A percentile compares a stretch with the other conserved stretches of the same genome.
Conservation (phyloP, 208 protist genomes). For the Leishmania major region DNA sequence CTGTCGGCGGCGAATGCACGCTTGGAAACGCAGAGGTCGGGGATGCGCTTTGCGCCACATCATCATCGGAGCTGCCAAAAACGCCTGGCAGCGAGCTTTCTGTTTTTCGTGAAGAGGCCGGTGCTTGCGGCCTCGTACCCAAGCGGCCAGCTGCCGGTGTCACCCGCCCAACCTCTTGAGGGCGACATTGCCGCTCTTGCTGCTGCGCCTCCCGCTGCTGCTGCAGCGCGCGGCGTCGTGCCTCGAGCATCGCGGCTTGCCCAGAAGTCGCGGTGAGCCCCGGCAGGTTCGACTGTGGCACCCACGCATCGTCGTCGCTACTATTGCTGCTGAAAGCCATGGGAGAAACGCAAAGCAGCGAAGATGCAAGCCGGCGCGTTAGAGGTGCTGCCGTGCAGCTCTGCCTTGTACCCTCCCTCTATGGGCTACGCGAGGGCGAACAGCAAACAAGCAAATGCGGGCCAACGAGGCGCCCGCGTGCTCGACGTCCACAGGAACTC, state of each 20-base stretch:
- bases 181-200: conserved; percentile 10
- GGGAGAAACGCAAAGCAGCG: not conserved
- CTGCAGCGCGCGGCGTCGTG: conserved; percentile 56
- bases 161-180: not conserved
- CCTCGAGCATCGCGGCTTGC: conserved; percentile 63
- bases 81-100: conserved; percentile 31
- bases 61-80: conserved; percentile 14
- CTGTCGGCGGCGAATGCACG: not conserved
- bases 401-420: not conserved
- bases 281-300: conserved; percentile 7
- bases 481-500: not conserved
- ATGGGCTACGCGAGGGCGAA: not conserved
- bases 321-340: conserved; percentile 21
- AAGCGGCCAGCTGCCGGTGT: not conserved
- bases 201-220: conserved; percentile 51
- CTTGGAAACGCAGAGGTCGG: not conserved
- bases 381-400: not conserved
- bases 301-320: conserved; percentile 57
- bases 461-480: not conserved
- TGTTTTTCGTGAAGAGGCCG: not conserved
- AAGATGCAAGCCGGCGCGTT: not conserved
- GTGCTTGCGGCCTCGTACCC: not conserved
- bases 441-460: not conserved
- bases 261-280: conserved; percentile 6
- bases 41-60: not conserved